Base-by-base conservation (phyloP, 2,329 filamentous ascomycete species). In the Alternaria triticina region DNA sequence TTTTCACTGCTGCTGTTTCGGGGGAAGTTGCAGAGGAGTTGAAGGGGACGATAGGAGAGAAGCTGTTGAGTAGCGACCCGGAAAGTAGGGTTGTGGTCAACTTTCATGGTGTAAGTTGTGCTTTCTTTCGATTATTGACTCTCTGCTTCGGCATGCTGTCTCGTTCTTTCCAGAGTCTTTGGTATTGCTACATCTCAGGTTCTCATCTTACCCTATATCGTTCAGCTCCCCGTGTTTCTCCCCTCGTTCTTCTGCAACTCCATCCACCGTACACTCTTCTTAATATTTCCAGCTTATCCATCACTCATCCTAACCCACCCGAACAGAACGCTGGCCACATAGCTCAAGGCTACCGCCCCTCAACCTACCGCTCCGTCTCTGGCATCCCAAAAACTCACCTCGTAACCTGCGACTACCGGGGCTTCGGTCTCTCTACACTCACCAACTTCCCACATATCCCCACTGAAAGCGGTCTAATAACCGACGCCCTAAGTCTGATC, bases 331-430 rank as follows among this genome's bases (percentile, higher is more conserved):
- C 93, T 33, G 95, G 93, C 6, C 92, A 96, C 72, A 80, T 98
- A 28, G 93, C 91, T 17, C 92, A 96, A 77, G 89, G 88, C 63
- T 87, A 90, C 76, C 89, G 95, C 15, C 90, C 93, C 3, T 85
- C 89, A 30, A 91, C 89, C 60, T 96, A 96, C 77, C 92, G 94
- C 70, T 86, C 89, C 47, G 83, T 97, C 45, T 88, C 93, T 5
- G 87, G 91, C 56, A 88, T 90, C 36, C 77, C 84, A 0, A 84
- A 86, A 59, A 88, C 94, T 58, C 94, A 97, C 75, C 87, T 97
- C 47, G 84, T 97, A n/a, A 88, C 93, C 43, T 89, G 97, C 72
- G 94, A 97, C 83, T 97, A 97, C 80, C 91, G 94, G 17, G 94
- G 94, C 7, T 97, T 93, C 71, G 94, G 94, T 1, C 86, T 88